A percentile compares a stretch with the other conserved stretches of the same genome.
phyloP scores from a whole-genome alignment of 2,329 filamentous ascomycete genomes.

The Penicillium corylophilum region DNA sequence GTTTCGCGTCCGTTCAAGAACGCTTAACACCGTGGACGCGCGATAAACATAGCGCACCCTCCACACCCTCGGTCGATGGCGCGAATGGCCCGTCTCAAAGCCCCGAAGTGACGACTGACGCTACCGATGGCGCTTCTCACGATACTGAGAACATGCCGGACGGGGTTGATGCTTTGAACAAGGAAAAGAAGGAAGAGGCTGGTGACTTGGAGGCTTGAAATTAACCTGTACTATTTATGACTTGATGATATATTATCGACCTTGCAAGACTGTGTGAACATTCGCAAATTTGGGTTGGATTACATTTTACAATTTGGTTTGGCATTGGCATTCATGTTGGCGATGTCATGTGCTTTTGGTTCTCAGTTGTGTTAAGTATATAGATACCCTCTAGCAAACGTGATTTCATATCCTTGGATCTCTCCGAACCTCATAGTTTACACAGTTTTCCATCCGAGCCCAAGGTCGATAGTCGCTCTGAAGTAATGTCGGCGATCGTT shows the following conservation, averaged over 20 bases:
- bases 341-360: neutral
- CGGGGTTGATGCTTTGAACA: neutral
- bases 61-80: conserved; percentile 22
- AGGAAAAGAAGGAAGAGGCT: neutral
- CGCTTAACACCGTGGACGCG: conserved; percentile 31
- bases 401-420: neutral
- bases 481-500: too few species aligned
- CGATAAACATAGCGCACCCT: conserved; percentile 25
- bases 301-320: neutral
- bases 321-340: neutral
- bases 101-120: neutral
- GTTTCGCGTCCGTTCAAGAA: conserved; percentile 38
- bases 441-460: too few species aligned
- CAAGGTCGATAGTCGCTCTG: too few species aligned
- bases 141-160: neutral
- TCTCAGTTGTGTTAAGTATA: neutral
- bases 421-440: too few species aligned
- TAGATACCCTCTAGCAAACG: neutral
- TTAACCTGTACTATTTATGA: neutral
- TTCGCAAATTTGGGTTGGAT: neutral
- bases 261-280: neutral
- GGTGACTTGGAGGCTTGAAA: neutral
- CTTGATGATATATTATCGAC: neutral
- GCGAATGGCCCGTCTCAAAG: neutral
- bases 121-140: neutral